A percentile compares a stretch with the other conserved stretches of the same genome.
These are phyloP conservation scores for Aspergillus leporis DNA, from an alignment of 495 filamentous ascomycete genomes.

Conservation along the genomic window DNA sequence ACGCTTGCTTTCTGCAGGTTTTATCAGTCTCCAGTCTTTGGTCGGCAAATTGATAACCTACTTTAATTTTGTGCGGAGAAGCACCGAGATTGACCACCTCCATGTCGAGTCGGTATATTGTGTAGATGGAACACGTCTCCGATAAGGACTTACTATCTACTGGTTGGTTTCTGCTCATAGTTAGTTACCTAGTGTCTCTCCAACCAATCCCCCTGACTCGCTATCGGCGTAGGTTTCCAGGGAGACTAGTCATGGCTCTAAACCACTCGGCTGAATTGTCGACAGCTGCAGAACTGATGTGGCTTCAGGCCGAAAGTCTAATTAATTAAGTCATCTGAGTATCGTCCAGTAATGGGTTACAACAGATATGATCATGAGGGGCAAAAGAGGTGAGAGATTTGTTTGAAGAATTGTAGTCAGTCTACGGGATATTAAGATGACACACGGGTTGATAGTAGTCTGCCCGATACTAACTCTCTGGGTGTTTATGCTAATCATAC, in stretches of 20 bases:
- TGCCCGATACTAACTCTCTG: not conserved
- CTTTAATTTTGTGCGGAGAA: not conserved
- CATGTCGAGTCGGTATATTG: not conserved
- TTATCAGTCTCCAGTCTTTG: not conserved
- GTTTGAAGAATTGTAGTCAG: constrained; percentile 2
- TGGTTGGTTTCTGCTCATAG: too few relatives aligned
- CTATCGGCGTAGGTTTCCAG: not conserved
- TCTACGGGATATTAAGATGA: too few relatives aligned
- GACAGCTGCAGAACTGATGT: not conserved
- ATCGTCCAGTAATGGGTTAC: not conserved
- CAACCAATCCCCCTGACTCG: not conserved
- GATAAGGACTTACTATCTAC: not conserved
- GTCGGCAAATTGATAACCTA: not conserved
- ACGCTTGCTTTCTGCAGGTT: not conserved
- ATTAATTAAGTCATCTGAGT: not conserved
- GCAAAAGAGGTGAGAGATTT: not conserved
- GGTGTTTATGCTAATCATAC: too few relatives aligned
- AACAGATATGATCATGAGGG: constrained; percentile 1
- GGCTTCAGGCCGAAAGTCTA: not conserved
- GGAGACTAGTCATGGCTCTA: not conserved
- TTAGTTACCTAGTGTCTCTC: not conserved
- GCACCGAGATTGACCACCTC: not conserved
- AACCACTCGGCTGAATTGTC: not conserved
- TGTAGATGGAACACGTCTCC: not conserved
- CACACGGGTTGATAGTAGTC: too few relatives aligned